phyloP scores from a whole-genome alignment of 148 eudicot species.

The Selenicereus undatus region DNA sequence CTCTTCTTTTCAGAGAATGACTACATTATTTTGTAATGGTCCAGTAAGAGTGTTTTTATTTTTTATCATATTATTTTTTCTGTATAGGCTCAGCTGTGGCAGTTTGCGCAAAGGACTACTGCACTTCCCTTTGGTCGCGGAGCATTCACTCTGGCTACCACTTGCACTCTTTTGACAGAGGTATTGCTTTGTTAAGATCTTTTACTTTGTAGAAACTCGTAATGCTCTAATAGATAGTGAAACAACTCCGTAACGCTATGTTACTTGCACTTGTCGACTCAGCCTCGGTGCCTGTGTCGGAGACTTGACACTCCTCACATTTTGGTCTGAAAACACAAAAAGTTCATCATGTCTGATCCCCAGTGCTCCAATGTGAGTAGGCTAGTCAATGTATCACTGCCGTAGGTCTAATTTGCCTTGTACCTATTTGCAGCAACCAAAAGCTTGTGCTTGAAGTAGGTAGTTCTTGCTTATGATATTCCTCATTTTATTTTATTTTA shows the following conservation, averaged over 20 bases:
- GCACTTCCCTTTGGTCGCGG: slow-evolving; percentile 98
- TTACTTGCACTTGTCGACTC: neutral
- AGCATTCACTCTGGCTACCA: slow-evolving; percentile 90
- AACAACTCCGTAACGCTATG: neutral
- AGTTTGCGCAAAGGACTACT: slow-evolving; percentile 94
- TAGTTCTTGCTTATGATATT: slow-evolving; percentile 13
- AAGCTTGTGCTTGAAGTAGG: neutral
- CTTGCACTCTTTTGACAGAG: slow-evolving; percentile 93
- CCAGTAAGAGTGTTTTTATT: neutral
- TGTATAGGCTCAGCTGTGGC: slow-evolving; percentile 94
- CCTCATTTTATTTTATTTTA: neutral
- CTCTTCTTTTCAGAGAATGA: neutral
- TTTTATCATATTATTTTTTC: neutral
- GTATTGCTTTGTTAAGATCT: slow-evolving; percentile 32
- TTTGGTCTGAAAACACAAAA: too few relatives aligned
- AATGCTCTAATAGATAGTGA: neutral
- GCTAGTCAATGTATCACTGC: neutral
- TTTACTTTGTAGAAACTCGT: neutral
- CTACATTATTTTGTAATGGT: neutral
- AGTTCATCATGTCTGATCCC: neutral
- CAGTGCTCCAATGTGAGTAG: neutral
- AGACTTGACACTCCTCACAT: neutral
- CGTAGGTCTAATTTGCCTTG: neutral
- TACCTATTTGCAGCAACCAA: neutral
- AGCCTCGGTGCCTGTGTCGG: neutral